phyloP scores from a whole-genome alignment of 2,329 filamentous ascomycete species.

The Fusarium marasasianum region DNA sequence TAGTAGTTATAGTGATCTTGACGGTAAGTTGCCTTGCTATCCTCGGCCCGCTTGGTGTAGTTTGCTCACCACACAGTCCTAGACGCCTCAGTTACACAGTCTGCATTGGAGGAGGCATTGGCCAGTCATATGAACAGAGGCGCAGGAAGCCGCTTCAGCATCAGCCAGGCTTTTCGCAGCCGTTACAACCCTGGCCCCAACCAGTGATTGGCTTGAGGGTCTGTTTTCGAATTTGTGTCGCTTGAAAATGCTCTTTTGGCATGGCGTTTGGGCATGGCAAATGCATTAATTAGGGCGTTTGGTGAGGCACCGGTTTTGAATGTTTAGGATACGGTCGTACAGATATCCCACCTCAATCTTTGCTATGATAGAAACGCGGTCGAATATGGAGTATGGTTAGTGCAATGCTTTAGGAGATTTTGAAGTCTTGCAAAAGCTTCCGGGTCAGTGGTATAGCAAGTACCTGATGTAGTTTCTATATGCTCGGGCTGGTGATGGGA shows the following conservation, averaged over 20 bases:
- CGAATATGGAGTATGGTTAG: neutral
- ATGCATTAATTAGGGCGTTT: conserved; percentile 41
- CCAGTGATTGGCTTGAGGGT: conserved; percentile 28
- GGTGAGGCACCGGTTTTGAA: conserved; percentile 7
- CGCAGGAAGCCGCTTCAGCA: conserved; percentile 66
- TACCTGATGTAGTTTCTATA: neutral
- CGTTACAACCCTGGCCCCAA: conserved; percentile 60
- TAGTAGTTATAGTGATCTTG: conserved; percentile 86
- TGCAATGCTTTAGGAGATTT: neutral
- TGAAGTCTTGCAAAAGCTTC: neutral
- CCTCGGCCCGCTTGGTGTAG: neutral
- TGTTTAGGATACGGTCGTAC: conserved; percentile 11
- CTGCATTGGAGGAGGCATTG: conserved; percentile 80
- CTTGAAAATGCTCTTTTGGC: conserved; percentile 20
- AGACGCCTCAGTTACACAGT: conserved; percentile 85
- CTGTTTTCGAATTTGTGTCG: neutral
- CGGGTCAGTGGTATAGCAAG: neutral
- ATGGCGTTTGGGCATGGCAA: conserved; percentile 35
- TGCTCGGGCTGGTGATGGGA: neutral
- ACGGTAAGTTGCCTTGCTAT: conserved; percentile 61
- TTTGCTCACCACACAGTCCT: conserved; percentile 1
- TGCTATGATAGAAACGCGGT: conserved; percentile 7
- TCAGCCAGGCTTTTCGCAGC: conserved; percentile 73
- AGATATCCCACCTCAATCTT: conserved; percentile 35
- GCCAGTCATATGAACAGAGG: conserved; percentile 62